Base-by-base conservation (phyloP, 108 stramenopile genomes). In the Skeletonema tropicum region DNA sequence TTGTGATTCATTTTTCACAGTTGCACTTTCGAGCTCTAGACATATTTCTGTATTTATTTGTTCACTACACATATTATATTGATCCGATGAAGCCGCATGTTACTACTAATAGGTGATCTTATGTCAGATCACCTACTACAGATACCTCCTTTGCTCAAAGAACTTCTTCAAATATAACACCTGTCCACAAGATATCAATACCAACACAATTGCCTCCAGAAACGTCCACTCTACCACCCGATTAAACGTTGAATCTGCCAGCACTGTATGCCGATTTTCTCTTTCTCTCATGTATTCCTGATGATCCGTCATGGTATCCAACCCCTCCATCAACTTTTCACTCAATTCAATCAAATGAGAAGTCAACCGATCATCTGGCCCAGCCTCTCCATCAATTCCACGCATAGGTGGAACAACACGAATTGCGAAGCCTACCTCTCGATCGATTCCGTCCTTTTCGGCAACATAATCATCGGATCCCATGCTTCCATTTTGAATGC, bases 101-200 rank as follows among this genome's bases (percentile, higher is more conserved):
- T n/a, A n/a, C n/a, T n/a, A n/a, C n/a, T n/a, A n/a, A n/a, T n/a
- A n/a, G n/a, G n/a, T n/a, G n/a, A n/a, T n/a, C n/a, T n/a, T n/a
- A n/a, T n/a, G n/a, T n/a, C n/a, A n/a, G n/a, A n/a, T n/a, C n/a
- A n/a, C n/a, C n/a, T 65, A 52, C 72, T 89, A 94, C 41, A 94
- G 74, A 69, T 94, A 94, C 64, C 88, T 60, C 73, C 77, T 78
- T 59, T 85, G 85, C 70, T 94, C 93, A 57, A 94, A 91, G 74
- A 94, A 94, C 62, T 87, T 90, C 52, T 78, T 87, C 88, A 89
- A 87, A 63, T 94, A 94, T 83, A 91, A 64, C 32, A 94, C 90
- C 72, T 94, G 93, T 33, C 81, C 87, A 60, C 70, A 75, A 7
- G 93, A 88, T 68, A 94, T 90, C 41, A 70, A 48, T 32, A 90